Conservation (phyloP, 345 rosid genomes). For the Rhodamnia argentea region DNA sequence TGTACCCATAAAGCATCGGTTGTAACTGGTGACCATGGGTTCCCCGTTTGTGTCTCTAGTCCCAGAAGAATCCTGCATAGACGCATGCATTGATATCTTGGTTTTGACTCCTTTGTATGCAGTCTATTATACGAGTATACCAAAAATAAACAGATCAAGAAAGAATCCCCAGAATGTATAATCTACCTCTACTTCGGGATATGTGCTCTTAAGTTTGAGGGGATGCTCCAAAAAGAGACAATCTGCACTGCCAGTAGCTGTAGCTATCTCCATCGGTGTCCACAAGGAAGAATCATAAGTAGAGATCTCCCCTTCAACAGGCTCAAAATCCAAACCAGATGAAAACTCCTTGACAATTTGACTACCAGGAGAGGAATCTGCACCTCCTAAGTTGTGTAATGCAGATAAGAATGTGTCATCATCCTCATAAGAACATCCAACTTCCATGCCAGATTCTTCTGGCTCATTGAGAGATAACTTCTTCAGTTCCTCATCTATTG, state of each 20-base stretch:
- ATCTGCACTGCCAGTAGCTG: conserved; percentile 70
- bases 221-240: conserved; percentile 50
- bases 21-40: conserved; percentile 82
- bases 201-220: conserved; percentile 65
- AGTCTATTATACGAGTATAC: neutral
- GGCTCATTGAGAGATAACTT: conserved; percentile 20
- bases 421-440: conserved; percentile 35
- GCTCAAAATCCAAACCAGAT: conserved; percentile 18
- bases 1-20: conserved; percentile 83
- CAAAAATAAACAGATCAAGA: neutral
- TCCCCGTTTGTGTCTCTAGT: conserved; percentile 73
- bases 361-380: conserved; percentile 1
- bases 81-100: neutral
- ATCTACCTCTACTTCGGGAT: conserved; percentile 76
- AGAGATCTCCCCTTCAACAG: conserved; percentile 15
- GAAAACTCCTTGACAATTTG: conserved; percentile 23
- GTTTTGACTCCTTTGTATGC: neutral
- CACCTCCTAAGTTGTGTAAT: conserved; percentile 24
- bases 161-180: neutral
- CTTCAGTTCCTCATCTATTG: conserved; percentile 25
- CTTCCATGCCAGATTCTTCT: conserved; percentile 16
- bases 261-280: conserved; percentile 75
- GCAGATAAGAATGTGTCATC: conserved; percentile 34
- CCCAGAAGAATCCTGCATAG: conserved; percentile 48
- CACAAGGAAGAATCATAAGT: conserved; percentile 59